phyloP scores from a whole-genome alignment of 139 green algal genomes.

The Picocystis salinarum region DNA sequence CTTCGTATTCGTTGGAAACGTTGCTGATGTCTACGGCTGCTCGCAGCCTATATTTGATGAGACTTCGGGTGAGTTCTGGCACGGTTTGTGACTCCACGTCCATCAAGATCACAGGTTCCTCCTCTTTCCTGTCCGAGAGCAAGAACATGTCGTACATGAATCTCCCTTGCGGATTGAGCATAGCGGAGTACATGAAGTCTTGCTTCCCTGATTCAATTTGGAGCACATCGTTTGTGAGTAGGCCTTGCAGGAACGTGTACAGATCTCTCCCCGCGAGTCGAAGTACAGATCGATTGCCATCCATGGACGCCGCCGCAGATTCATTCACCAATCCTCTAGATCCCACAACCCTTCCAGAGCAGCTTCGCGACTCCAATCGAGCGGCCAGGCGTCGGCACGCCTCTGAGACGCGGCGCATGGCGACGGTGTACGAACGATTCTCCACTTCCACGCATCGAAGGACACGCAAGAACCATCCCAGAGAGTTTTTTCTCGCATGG shows the following conservation, averaged over 20 bases:
- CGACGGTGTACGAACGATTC: too few species aligned
- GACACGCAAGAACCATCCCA: too few species aligned
- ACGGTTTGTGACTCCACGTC: not conserved
- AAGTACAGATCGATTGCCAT: constrained; percentile 4
- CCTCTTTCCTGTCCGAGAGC: constrained; percentile 1
- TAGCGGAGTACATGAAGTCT: constrained; percentile 4
- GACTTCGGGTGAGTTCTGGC: not conserved
- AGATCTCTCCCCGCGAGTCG: constrained; percentile 3
- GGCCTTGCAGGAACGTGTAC: constrained; percentile 6
- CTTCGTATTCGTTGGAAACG: constrained; percentile 17
- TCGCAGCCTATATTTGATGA: constrained; percentile 49
- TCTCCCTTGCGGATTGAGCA: constrained; percentile 7
- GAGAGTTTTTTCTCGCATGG: too few species aligned
- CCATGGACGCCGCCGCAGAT: too few species aligned
- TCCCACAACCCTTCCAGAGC: too few species aligned
- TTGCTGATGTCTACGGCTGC: constrained; percentile 42
- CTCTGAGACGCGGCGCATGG: too few species aligned
- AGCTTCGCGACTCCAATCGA: too few species aligned
- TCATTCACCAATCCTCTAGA: too few species aligned
- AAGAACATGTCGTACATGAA: constrained; percentile 9
- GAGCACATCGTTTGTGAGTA: constrained; percentile 9
- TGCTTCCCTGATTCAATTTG: not conserved
- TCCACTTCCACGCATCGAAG: too few species aligned
- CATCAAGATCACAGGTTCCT: constrained; percentile 1
- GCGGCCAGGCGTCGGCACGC: too few species aligned